Conservation (phyloP, 352 stramenopile genomes). For the Phytophthora fragariae region DNA sequence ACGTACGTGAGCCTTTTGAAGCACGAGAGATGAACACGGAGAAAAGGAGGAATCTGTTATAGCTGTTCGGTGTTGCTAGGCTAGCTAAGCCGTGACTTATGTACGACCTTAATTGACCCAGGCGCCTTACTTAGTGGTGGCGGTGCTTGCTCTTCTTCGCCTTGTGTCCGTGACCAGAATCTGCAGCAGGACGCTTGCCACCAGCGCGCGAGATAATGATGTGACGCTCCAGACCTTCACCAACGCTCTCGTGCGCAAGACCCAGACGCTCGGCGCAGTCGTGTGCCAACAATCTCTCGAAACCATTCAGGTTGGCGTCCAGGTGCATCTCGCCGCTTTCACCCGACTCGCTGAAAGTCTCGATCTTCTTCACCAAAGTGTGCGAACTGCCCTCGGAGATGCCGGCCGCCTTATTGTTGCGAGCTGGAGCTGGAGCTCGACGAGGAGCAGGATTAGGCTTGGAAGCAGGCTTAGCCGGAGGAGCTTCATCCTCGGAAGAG, state of each 20-base stretch:
- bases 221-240: slow-evolving; percentile 77
- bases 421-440: slow-evolving; percentile 11
- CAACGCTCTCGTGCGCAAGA: slow-evolving; percentile 73
- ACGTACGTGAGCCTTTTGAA: slow-evolving; percentile 25
- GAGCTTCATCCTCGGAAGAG: slow-evolving; percentile 34
- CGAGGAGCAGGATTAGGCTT: slow-evolving; percentile 21
- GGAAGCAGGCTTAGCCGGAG: slow-evolving; percentile 8
- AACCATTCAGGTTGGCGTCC: slow-evolving; percentile 81
- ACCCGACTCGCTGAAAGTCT: slow-evolving; percentile 67
- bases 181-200: slow-evolving; percentile 25
- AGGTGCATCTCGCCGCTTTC: slow-evolving; percentile 63
- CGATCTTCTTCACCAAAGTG: slow-evolving; percentile 88
- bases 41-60: slow-evolving; percentile 45
- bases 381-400: slow-evolving; percentile 77
- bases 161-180: slow-evolving; percentile 18
- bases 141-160: slow-evolving; percentile 49
- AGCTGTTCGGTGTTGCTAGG: slow-evolving; percentile 35
- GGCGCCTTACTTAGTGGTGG: slow-evolving; percentile 14
- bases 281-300: slow-evolving; percentile 83
- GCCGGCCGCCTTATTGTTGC: slow-evolving; percentile 37
- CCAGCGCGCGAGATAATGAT: slow-evolving; percentile 66
- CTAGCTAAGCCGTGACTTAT: slow-evolving; percentile 24
- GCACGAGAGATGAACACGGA: slow-evolving; percentile 39
- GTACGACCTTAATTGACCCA: slow-evolving; percentile 7
- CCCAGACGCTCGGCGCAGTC: slow-evolving; percentile 84